Evolutionary conservation across 2,329 filamentous ascomycete genomes (phyloP).

Genomic region (Gnomoniopsis sp.): DNA sequence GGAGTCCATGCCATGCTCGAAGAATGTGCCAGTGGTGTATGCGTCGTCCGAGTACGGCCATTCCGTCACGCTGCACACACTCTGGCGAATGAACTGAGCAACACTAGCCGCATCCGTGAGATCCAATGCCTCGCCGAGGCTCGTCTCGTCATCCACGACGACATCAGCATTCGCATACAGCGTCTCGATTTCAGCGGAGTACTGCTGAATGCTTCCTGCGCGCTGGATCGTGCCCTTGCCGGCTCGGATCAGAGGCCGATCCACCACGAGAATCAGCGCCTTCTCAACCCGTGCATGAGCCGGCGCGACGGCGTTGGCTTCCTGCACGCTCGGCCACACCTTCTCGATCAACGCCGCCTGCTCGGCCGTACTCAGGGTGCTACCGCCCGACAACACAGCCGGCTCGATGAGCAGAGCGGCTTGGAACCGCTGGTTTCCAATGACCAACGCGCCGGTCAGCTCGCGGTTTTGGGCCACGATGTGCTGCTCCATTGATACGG

Average conservation of each 20-base stretch:
- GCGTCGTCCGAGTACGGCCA: constrained; percentile 13
- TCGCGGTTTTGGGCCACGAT: constrained; percentile 14
- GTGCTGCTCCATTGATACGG: constrained; percentile 26
- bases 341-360: constrained; percentile 20
- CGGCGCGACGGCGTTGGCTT: neutral
- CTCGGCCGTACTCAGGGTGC: constrained; percentile 15
- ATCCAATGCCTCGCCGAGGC: too few relatives aligned
- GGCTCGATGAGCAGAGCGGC: constrained; percentile 37
- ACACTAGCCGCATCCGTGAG: too few relatives aligned
- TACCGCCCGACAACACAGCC: neutral
- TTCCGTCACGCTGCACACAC: too few relatives aligned
- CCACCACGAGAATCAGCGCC: constrained; percentile 35
- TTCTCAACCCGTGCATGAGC: constrained; percentile 28
- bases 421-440: neutral
- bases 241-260: constrained; percentile 25
- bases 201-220: constrained; percentile 15
- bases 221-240: constrained; percentile 34
- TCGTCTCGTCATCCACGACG: too few relatives aligned
- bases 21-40: constrained; percentile 14
- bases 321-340: constrained; percentile 5
- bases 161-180: neutral
- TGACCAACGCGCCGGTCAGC: neutral
- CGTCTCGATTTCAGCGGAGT: neutral
- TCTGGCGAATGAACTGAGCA: neutral
- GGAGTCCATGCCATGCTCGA: constrained; percentile 20